Evolutionary conservation across 2,329 filamentous ascomycete species (phyloP), one percentile per base, ranked within the genome.

Genomic region (Fusarium torulosum): DNA sequence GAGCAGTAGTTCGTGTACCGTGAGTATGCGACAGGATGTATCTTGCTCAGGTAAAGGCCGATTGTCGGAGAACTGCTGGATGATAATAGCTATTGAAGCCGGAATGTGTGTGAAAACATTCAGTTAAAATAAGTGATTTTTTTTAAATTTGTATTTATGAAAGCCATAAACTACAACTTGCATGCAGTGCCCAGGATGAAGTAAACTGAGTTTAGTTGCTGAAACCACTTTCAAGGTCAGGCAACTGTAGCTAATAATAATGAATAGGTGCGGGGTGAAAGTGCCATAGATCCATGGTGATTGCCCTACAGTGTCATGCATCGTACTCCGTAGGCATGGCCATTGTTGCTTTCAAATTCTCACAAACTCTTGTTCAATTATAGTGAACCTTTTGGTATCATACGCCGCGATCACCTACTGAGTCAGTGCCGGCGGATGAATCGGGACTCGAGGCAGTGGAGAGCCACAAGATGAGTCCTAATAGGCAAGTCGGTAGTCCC

Each of bases 341-440:
- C 8, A 35, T 35, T 17, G 33, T 35, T 35, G 35, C 17, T 37
- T n/a, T 19, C 35, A 37, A 37, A 37, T 17, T 37, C 19, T 46
- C 23, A 17, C 41, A 29, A 29, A 10, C 11, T 29, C 27, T 29
- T 29, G 10, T 33, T 53, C 41, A 35, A 9, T 43, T 37, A 51
- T 31, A 14, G 17, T 41, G 60, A 41, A 21, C 47, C 41, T n/a
- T 44, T 46, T 50, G 33, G 35, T 42, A 59, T 53, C 44, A 67
- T 47, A 52, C 43, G 33, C 54, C 19, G 31, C 25, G 2, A 7
- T 33, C 29, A 33, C 29, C 10, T 13, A 38, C 31, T 7, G 44
- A 66, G 61, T 46, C 47, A 62, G 20, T 35, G 20, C 25, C 46
- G 23, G 38, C 10, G 43, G 31, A 46, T 7, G 15, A 53, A 50